Base-by-base conservation (phyloP, 805 yeast genomes). In the Wickerhamiella siamensis region DNA sequence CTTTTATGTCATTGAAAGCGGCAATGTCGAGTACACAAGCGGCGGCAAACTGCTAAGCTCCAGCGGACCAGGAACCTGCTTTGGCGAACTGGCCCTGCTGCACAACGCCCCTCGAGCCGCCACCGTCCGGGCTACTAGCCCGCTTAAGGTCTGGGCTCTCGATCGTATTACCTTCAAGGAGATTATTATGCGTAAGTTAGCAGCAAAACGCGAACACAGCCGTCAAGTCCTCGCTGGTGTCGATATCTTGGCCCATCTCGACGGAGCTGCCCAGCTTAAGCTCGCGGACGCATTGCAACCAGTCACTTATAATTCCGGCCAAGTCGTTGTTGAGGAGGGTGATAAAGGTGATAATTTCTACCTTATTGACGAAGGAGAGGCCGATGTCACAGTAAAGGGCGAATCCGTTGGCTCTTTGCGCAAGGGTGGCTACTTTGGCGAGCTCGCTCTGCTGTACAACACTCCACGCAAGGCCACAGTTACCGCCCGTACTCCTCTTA, bases 91-190 rank as follows among this genome's bases (percentile, higher is more conserved):
- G 55, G 98, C 98, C 3, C 71, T 91, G 53, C 86, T 91, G 95
- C 88, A 91, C 66, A 88, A 91, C 61, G 77, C 95, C 16, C 96
- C 96, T 47, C 77, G 98, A 63, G 97, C 97, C 5, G 97, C 97
- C 8, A 84, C 97, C 1, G 96, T 83, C 1, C 54, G 71, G 21
- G 87, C 95, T 8, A 60, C 67, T 19, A 69, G 81, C 5, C 83
- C 80, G 46, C 71, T 79, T 53, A 74, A 75, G 26, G 68, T 88
- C 40, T 88, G 95, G 95, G 91, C 94, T 2, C 70, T 91, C 51
- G 98, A 91, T 63, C 75, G 98, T 56, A 66, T 79, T 55, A 87
- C 96, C 1, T 91, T 91, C 67, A 78, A 95, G 61, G 75, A 87
- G 60, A 91, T 91, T 48, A 70, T 91, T 46, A 69, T 87, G 55